Evolutionary conservation across 148 eudicot species (phyloP).

Genomic region (Camellia sinensis): DNA sequence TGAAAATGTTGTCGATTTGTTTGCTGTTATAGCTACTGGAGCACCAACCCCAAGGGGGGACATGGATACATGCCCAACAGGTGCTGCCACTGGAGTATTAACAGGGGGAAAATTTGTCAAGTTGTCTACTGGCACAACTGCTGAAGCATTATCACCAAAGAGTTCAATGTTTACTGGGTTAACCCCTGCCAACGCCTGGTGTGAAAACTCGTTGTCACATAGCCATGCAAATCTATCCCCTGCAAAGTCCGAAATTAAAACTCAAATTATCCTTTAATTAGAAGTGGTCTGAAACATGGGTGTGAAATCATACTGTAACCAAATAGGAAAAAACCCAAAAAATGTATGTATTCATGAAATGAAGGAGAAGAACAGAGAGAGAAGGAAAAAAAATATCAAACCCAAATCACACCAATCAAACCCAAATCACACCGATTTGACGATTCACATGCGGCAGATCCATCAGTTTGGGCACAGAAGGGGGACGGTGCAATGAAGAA

Average conservation of each 20-base stretch:
- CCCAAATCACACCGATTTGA: too few species aligned
- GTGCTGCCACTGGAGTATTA: slow-evolving; percentile 32
- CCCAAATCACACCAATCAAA: too few species aligned
- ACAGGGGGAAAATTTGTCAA: slow-evolving; percentile 24
- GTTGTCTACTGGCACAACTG: slow-evolving; percentile 17
- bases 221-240: slow-evolving; percentile 86
- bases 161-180: slow-evolving; percentile 84
- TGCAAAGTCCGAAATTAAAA: slow-evolving; percentile 20
- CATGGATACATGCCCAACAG: slow-evolving; percentile 11
- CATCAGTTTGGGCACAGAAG: too few species aligned
- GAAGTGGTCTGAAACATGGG: background rate
- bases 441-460: too few species aligned
- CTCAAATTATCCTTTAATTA: background rate
- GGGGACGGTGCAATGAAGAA: too few species aligned
- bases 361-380: too few species aligned
- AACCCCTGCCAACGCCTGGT: slow-evolving; percentile 83
- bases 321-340: background rate
- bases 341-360: too few species aligned
- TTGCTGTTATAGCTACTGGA: slow-evolving; percentile 14
- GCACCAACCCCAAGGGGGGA: slow-evolving; percentile 22
- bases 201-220: slow-evolving; percentile 79
- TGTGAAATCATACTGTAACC: background rate
- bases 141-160: slow-evolving; percentile 20
- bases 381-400: too few species aligned
- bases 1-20: slow-evolving; percentile 1